Conservation (phyloP, 2,329 filamentous ascomycete genomes). For the Herpotrichia juniperi region DNA sequence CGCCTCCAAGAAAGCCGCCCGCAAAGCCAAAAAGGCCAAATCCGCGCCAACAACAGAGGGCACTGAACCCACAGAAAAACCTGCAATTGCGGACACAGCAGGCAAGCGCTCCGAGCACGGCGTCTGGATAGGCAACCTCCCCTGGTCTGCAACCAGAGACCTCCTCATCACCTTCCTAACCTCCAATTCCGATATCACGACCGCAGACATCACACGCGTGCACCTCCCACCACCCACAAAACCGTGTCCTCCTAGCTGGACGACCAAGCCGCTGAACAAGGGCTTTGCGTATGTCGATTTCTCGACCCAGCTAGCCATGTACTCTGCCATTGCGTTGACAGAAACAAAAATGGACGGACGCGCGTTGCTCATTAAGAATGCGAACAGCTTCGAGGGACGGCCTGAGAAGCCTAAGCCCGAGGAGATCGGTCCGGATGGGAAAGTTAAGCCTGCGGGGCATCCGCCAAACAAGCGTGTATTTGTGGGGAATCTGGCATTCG, state of each 20-base stretch:
- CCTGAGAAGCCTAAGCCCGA: slow-evolving; percentile 67
- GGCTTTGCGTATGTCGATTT: slow-evolving; percentile 98
- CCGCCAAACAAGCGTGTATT: slow-evolving; percentile 82
- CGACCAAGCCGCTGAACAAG: slow-evolving; percentile 72
- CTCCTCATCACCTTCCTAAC: slow-evolving; percentile 83
- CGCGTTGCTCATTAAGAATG: slow-evolving; percentile 89
- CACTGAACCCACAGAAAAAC: slow-evolving; percentile 38
- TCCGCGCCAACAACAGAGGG: slow-evolving; percentile 36
- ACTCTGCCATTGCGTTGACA: slow-evolving; percentile 83
- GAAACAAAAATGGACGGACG: slow-evolving; percentile 80
- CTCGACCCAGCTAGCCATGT: slow-evolving; percentile 67
- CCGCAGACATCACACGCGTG: slow-evolving; percentile 79
- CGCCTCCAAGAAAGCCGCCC: slow-evolving; percentile 90
- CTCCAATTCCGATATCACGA: slow-evolving; percentile 63
- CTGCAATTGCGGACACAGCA: slow-evolving; percentile 37
- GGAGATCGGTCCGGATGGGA: slow-evolving; percentile 46
- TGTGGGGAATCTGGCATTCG: slow-evolving; percentile 66
- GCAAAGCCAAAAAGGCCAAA: slow-evolving; percentile 86
- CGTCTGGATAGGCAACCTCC: slow-evolving; percentile 95
- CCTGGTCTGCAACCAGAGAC: slow-evolving; percentile 77
- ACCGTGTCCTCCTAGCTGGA: slow-evolving; percentile 43
- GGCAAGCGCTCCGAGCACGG: slow-evolving; percentile 76
- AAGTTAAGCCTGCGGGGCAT: slow-evolving; percentile 48
- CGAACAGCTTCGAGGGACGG: slow-evolving; percentile 88
- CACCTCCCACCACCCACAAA: slow-evolving; percentile 70